Conservation (phyloP, 148 eudicot species). For the Talinum fruticosum region DNA sequence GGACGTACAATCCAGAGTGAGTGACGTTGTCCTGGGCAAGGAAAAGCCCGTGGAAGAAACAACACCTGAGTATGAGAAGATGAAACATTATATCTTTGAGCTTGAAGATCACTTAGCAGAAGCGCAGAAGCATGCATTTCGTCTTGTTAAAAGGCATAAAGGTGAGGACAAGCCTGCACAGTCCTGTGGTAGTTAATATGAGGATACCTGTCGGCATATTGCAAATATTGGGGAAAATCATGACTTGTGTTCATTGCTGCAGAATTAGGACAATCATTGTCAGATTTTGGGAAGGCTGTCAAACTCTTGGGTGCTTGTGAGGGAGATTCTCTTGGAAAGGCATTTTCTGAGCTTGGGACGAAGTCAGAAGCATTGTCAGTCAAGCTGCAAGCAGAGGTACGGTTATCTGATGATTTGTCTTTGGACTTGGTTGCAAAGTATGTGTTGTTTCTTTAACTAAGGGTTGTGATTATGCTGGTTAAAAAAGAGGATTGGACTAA, state of each 20-base stretch:
- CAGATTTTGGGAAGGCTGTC: slow-evolving; percentile 94
- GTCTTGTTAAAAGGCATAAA: slow-evolving; percentile 93
- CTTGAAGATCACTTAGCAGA: slow-evolving; percentile 95
- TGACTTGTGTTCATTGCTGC: slow-evolving; percentile 19
- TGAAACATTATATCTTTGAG: slow-evolving; percentile 80
- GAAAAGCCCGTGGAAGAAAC: slow-evolving; percentile 97
- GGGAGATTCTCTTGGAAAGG: slow-evolving; percentile 80
- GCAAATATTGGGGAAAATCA: neutral
- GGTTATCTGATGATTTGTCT: slow-evolving; percentile 3
- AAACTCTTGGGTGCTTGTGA: slow-evolving; percentile 88
- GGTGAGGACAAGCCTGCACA: slow-evolving; percentile 40
- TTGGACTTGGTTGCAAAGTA: neutral
- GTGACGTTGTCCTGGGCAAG: slow-evolving; percentile 88
- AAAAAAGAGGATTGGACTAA: slow-evolving; percentile 3
- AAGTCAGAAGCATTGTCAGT: slow-evolving; percentile 76
- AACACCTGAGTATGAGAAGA: slow-evolving; percentile 84
- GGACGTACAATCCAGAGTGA: slow-evolving; percentile 88
- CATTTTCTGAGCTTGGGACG: slow-evolving; percentile 82
- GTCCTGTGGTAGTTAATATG: neutral
- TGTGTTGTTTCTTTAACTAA: neutral
- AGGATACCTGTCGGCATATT: slow-evolving; percentile 13
- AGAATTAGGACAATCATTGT: slow-evolving; percentile 88
- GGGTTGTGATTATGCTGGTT: neutral
- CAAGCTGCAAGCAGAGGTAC: slow-evolving; percentile 82
- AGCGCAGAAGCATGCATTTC: slow-evolving; percentile 92